A percentile compares a stretch with the other conserved stretches of the same genome.
phyloP scores from a whole-genome alignment of 306 rosid genomes.

The Vigna mungo region DNA sequence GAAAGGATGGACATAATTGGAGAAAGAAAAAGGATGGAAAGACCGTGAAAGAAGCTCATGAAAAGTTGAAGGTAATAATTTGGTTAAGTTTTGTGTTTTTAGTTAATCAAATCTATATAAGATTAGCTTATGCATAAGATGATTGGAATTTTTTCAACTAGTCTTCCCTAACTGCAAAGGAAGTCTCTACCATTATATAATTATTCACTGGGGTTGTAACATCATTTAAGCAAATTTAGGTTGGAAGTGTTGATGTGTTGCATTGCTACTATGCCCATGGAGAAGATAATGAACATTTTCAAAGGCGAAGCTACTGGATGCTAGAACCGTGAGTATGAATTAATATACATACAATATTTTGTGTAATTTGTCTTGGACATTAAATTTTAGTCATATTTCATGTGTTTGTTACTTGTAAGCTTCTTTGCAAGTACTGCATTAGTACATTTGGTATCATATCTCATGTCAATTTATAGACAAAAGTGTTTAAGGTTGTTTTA shows the following conservation, averaged over 20 bases:
- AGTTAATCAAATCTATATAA: conserved; percentile 7
- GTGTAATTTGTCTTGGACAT: conserved; percentile 31
- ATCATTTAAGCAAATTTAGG: conserved; percentile 68
- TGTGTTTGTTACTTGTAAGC: conserved; percentile 3
- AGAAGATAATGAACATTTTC: conserved; percentile 89
- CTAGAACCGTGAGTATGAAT: conserved; percentile 83
- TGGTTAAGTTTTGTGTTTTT: conserved; percentile 29
- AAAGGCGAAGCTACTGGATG: conserved; percentile 96
- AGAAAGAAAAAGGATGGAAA: conserved; percentile 93
- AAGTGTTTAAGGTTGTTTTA: not conserved
- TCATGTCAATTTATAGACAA: conserved; percentile 13
- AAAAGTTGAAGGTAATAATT: conserved; percentile 79
- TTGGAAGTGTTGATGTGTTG: conserved; percentile 86
- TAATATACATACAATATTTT: conserved; percentile 37
- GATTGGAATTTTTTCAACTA: not conserved
- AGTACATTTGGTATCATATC: conserved; percentile 35
- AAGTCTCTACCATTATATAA: conserved; percentile 30
- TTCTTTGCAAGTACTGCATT: conserved; percentile 11
- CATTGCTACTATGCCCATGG: conserved; percentile 99
- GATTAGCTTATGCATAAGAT: conserved; percentile 23
- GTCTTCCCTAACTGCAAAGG: conserved; percentile 32
- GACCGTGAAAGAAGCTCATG: conserved; percentile 96
- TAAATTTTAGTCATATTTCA: conserved; percentile 38
- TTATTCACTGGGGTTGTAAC: conserved; percentile 44
- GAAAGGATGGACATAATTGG: conserved; percentile 97